Evolutionary conservation across 495 filamentous ascomycete species (phyloP), one percentile per base, ranked within the genome.

Genomic region (Neurospora intermedia): DNA sequence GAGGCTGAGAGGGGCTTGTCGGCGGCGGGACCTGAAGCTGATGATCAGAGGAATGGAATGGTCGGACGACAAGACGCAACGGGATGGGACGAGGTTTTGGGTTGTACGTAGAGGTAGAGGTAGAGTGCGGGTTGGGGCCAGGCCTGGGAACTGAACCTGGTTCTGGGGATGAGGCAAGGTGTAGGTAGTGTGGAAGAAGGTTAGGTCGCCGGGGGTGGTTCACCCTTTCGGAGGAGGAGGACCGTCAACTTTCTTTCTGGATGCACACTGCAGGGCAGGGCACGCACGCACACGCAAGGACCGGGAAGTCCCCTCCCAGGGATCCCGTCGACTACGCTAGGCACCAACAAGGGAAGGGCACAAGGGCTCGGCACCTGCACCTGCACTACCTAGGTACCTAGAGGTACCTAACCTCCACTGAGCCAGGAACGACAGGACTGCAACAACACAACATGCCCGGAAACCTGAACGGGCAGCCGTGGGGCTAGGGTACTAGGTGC

Each of bases 151-250:
- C 54, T 27, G 54, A 66, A 18, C 54, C 54, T 66, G 54, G 79
- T 46, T 77, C 79, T 77, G 78, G 77, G 76, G 75, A 78, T 72
- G 70, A 73, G 70, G 69, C 11, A 72, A 73, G 23, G 75, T 31
- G 27, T 31, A 2, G n/a, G n/a, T n/a, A n/a, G n/a, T n/a, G 27
- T 42, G 69, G 71, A 74, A 72, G 69, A 71, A 59, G 69, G 6
- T 43, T 69, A 74, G 69, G 71, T 40, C 70, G 62, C 76, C 73
- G 70, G 74, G 54, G 77, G 31, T 5, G 23, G 23, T 62, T 62
- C 54, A 62, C 27, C 23, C 35, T 38, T 62, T 66, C 54, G 23
- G 54, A 62, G 54, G 23, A 59, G 20, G 23, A 59, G 48, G 48
- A 59, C 48, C 48, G 23, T 59, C 48, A 59, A 59, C 48, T 59